Percentiles rank a stretch among this genome's conserved stretches.
phyloP scores from a whole-genome alignment of 2,329 filamentous ascomycete genomes.

The Alternaria incomplexa region DNA sequence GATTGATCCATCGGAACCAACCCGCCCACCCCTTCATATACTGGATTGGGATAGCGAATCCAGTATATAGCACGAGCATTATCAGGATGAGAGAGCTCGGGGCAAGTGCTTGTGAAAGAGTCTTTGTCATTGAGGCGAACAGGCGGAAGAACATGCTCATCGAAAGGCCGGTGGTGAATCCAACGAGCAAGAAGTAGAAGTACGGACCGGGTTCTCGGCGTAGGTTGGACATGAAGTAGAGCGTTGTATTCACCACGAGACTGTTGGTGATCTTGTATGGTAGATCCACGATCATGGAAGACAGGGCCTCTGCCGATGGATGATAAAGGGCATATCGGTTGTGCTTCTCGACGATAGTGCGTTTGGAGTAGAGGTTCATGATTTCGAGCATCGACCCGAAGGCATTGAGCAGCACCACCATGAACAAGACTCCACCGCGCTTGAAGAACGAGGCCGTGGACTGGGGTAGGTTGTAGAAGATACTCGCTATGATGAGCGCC shows the following conservation, averaged over 20 bases:
- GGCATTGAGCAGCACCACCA: constrained; percentile 82
- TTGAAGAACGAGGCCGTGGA: constrained; percentile 60
- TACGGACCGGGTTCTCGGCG: constrained; percentile 68
- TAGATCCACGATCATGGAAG: constrained; percentile 51
- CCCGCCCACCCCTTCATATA: constrained; percentile 57
- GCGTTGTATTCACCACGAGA: constrained; percentile 47
- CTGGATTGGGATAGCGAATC: constrained; percentile 69
- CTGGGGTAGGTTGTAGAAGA: constrained; percentile 72
- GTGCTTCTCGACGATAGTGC: constrained; percentile 85
- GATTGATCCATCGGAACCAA: constrained; percentile 71
- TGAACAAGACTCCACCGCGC: constrained; percentile 72
- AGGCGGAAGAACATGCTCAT: constrained; percentile 86
- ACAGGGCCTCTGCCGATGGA: constrained; percentile 77
- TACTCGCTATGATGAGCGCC: constrained; percentile 74
- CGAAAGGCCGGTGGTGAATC: constrained; percentile 62
- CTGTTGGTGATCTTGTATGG: constrained; percentile 53
- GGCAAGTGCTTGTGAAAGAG: constrained; percentile 62
- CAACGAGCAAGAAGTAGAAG: constrained; percentile 78
- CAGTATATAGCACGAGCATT: constrained; percentile 67
- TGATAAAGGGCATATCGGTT: constrained; percentile 83
- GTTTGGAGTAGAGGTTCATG: constrained; percentile 77
- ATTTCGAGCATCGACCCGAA: constrained; percentile 62
- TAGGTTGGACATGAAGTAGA: constrained; percentile 56
- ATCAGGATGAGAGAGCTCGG: constrained; percentile 63
- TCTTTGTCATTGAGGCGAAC: constrained; percentile 74